These are phyloP conservation scores for Phytophthora pistaciae DNA, from an alignment of 352 stramenopile species.

Conservation along the genomic window DNA sequence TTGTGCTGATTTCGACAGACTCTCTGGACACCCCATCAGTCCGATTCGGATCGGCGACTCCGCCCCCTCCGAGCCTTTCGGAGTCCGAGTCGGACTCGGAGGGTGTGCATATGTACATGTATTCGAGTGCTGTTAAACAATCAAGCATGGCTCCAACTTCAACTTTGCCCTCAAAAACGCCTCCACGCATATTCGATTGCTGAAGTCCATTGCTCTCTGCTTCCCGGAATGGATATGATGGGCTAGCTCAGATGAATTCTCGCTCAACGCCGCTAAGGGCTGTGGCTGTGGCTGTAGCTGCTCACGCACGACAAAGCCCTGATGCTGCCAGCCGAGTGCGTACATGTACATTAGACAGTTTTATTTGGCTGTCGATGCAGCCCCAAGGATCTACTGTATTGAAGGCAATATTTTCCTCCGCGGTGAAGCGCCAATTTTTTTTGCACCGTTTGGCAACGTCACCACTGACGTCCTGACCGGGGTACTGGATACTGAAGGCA, in stretches of 20 bases:
- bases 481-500: background rate
- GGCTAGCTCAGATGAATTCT: background rate
- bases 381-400: no score
- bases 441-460: background rate
- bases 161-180: background rate
- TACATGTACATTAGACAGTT: no score
- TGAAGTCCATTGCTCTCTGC: background rate
- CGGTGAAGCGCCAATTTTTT: background rate
- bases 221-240: background rate
- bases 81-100: no score
- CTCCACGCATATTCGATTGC: background rate
- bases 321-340: background rate
- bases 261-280: background rate
- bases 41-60: no score
- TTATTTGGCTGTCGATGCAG: no score
- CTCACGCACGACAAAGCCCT: background rate
- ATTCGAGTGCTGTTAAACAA: no score
- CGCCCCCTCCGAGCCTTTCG: no score
- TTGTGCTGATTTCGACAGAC: no score
- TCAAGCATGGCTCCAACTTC: background rate
- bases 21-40: no score
- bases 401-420: no score
- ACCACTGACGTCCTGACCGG: background rate
- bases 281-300: background rate
- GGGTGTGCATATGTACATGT: no score